These are phyloP conservation scores for Uncinocarpus reesii DNA, from an alignment of 2,329 filamentous ascomycete species.

Conservation along the genomic window DNA sequence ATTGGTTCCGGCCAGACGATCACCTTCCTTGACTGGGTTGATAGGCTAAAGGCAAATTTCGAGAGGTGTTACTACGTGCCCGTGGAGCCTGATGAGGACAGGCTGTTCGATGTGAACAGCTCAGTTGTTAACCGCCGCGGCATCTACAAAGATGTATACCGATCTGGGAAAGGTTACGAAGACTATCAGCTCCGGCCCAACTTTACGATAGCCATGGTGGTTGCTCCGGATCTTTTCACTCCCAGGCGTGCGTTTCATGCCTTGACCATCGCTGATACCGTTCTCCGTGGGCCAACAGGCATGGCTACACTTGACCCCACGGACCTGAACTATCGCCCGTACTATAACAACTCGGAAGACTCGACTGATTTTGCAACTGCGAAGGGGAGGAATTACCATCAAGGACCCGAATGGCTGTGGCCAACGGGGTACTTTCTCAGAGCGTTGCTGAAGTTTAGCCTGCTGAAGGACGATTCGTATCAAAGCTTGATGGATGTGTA, in stretches of 20 bases:
- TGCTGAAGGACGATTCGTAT: slow-evolving; percentile 55
- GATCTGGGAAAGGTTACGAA: slow-evolving; percentile 87
- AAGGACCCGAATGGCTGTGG: slow-evolving; percentile 97
- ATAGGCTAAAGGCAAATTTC: slow-evolving; percentile 71
- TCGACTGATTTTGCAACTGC: slow-evolving; percentile 80
- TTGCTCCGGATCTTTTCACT: slow-evolving; percentile 79
- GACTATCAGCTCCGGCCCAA: slow-evolving; percentile 95
- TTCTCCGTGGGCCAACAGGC: slow-evolving; percentile 74
- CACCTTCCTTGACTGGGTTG: slow-evolving; percentile 68
- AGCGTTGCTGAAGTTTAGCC: slow-evolving; percentile 80
- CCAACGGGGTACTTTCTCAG: slow-evolving; percentile 91
- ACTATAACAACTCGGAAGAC: slow-evolving; percentile 93
- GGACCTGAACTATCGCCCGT: slow-evolving; percentile 86
- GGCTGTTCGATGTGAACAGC: slow-evolving; percentile 68
- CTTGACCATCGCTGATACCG: slow-evolving; percentile 66
- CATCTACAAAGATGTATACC: slow-evolving; percentile 96
- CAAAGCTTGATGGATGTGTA: slow-evolving; percentile 71
- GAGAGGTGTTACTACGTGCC: slow-evolving; percentile 89
- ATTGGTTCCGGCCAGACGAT: slow-evolving; percentile 53
- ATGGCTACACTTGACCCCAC: slow-evolving; percentile 92
- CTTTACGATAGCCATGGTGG: slow-evolving; percentile 90
- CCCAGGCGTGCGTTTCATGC: slow-evolving; percentile 66
- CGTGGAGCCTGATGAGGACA: slow-evolving; percentile 56
- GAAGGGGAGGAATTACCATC: slow-evolving; percentile 95
- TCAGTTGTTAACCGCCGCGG: slow-evolving; percentile 76